phyloP scores from a whole-genome alignment of 306 rosid species.

The Hylodesmum podocarpum region DNA sequence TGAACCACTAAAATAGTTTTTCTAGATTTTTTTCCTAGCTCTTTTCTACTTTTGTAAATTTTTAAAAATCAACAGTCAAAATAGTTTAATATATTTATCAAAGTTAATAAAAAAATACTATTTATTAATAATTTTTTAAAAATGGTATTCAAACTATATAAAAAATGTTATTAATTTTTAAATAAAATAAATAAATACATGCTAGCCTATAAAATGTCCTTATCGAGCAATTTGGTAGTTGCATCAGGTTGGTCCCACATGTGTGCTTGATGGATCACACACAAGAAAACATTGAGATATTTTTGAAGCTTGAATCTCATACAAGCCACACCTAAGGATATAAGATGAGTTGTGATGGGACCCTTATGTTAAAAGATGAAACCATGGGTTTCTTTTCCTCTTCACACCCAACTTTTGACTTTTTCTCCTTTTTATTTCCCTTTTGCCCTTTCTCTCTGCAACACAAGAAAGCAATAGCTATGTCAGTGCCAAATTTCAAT shows the following conservation, averaged over 20 bases:
- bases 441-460: constrained; percentile 33
- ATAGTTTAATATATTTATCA: not conserved
- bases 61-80: not conserved
- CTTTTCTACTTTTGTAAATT: not conserved
- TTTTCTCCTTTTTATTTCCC: constrained; percentile 39
- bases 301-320: constrained; percentile 39
- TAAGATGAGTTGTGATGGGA: constrained; percentile 46
- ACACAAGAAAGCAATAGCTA: constrained; percentile 46
- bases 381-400: constrained; percentile 25
- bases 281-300: constrained; percentile 46
- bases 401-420: constrained; percentile 45
- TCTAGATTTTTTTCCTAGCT: not conserved
- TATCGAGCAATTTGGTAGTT: not conserved
- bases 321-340: constrained; percentile 44
- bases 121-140: not conserved
- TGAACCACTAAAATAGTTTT: not conserved
- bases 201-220: not conserved
- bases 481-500: constrained; percentile 37
- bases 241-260: not conserved
- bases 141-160: not conserved
- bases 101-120: not conserved
- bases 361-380: constrained; percentile 50
- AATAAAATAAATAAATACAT: not conserved
- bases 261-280: constrained; percentile 21
- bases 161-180: too few species aligned